Conservation (phyloP, 208 protist genomes). For the Crithidia expoeki region DNA sequence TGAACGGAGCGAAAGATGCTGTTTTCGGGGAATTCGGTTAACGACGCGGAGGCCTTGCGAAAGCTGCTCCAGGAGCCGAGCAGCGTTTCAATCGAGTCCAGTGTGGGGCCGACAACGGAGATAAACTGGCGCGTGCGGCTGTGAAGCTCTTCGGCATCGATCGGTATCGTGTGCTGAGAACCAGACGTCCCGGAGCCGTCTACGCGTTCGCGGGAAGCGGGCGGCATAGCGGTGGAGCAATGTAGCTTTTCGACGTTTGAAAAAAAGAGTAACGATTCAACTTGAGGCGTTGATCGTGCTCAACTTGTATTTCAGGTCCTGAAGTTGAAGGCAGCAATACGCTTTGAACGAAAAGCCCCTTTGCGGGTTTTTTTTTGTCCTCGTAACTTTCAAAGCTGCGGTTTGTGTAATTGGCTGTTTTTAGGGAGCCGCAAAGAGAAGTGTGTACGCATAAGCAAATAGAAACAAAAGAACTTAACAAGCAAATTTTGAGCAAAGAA, state of each 20-base stretch:
- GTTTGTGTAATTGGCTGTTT: too few species aligned
- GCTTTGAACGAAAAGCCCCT: too few species aligned
- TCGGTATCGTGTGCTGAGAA: conserved; percentile 1
- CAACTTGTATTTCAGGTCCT: too few species aligned
- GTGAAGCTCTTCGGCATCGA: conserved; percentile 24
- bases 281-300: too few species aligned
- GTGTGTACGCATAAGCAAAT: too few species aligned
- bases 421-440: too few species aligned
- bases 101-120: conserved; percentile 7
- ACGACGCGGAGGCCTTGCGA: neutral
- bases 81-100: conserved; percentile 26
- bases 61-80: conserved; percentile 18
- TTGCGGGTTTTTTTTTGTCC: neutral
- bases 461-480: too few species aligned
- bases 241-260: neutral
- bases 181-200: neutral
- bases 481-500: too few species aligned
- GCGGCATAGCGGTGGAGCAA: neutral
- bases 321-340: too few species aligned
- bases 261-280: conserved; percentile 1
- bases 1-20: conserved; percentile 20
- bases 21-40: neutral
- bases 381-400: too few species aligned
- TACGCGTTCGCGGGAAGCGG: neutral
- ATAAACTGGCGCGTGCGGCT: conserved; percentile 21